Conservation (phyloP, 768 basidiomycete genomes). For the Daedaleopsis nitida region DNA sequence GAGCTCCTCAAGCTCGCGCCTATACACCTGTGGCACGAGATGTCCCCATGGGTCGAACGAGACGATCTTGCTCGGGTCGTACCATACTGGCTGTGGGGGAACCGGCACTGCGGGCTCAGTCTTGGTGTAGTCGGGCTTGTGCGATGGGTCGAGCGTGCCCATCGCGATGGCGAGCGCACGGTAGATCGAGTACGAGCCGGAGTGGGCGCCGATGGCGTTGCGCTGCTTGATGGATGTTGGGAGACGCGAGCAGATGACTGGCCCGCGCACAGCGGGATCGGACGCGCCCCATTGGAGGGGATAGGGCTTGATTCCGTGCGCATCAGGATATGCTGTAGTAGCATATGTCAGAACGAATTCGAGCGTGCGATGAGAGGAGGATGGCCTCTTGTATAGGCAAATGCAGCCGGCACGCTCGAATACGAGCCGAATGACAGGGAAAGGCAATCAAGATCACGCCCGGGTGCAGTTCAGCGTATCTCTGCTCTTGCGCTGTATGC, state of each 20-base stretch:
- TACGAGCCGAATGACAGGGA: too few relatives aligned
- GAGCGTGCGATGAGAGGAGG: conserved; percentile 3
- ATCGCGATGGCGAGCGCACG: conserved; percentile 91
- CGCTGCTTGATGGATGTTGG: conserved; percentile 83
- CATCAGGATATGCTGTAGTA: conserved; percentile 78
- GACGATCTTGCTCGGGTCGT: conserved; percentile 77
- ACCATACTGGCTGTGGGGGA: conserved; percentile 79
- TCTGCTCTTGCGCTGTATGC: too few relatives aligned
- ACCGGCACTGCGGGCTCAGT: conserved; percentile 87
- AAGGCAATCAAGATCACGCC: too few relatives aligned
- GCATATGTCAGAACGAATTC: not conserved
- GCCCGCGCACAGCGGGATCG: conserved; percentile 69
- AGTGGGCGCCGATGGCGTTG: conserved; percentile 93
- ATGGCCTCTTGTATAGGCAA: not conserved
- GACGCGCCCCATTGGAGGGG: conserved; percentile 81
- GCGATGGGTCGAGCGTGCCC: conserved; percentile 74
- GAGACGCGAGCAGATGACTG: conserved; percentile 87
- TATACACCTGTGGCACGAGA: conserved; percentile 74
- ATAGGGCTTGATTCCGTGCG: conserved; percentile 83
- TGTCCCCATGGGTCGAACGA: conserved; percentile 95
- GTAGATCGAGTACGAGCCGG: conserved; percentile 93
- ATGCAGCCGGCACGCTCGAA: too few relatives aligned
- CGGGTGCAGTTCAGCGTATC: too few relatives aligned
- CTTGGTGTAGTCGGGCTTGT: conserved; percentile 79
- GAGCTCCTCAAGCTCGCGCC: conserved; percentile 55